These are phyloP conservation scores for Chrysopogon serrulatus DNA, from an alignment of 176 grass and related monocot genomes.

Conservation along the genomic window DNA sequence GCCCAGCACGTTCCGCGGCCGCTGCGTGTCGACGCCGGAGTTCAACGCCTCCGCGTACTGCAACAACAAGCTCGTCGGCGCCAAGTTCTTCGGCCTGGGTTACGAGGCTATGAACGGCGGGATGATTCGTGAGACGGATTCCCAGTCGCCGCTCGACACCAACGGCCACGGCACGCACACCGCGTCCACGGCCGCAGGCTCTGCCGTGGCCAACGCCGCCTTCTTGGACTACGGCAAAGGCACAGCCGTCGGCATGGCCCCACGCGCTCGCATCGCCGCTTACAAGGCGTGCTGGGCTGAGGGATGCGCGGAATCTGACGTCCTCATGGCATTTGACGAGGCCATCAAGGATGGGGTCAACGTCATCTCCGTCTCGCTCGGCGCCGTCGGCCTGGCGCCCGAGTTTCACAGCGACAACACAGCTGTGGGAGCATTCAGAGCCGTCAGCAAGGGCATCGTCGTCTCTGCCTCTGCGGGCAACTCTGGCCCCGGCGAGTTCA, in stretches of 20 bases:
- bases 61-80: slow-evolving; percentile 44
- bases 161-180: too few relatives aligned
- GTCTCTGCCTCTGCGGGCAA: slow-evolving; percentile 30
- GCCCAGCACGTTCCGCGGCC: too few relatives aligned
- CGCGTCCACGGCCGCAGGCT: too few relatives aligned
- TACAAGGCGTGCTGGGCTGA: too few relatives aligned
- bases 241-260: too few relatives aligned
- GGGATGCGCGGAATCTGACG: slow-evolving; percentile 15
- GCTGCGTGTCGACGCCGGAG: too few relatives aligned
- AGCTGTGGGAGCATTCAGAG: slow-evolving; percentile 36
- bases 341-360: slow-evolving; percentile 31
- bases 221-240: too few relatives aligned
- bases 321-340: slow-evolving; percentile 29
- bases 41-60: slow-evolving; percentile 23
- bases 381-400: not conserved
- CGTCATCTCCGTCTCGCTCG: slow-evolving; percentile 33
- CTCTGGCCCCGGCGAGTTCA: slow-evolving; percentile 14
- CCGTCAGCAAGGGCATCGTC: slow-evolving; percentile 32
- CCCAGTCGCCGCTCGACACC: too few relatives aligned
- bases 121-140: too few relatives aligned
- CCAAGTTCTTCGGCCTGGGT: not conserved
- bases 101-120: slow-evolving; percentile 1
- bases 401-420: not conserved
- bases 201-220: too few relatives aligned
- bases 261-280: too few relatives aligned